A percentile compares a stretch with the other conserved stretches of the same genome.
Evolutionary conservation across 129 eudicot species (phyloP).

Genomic region (Silybum marianum): DNA sequence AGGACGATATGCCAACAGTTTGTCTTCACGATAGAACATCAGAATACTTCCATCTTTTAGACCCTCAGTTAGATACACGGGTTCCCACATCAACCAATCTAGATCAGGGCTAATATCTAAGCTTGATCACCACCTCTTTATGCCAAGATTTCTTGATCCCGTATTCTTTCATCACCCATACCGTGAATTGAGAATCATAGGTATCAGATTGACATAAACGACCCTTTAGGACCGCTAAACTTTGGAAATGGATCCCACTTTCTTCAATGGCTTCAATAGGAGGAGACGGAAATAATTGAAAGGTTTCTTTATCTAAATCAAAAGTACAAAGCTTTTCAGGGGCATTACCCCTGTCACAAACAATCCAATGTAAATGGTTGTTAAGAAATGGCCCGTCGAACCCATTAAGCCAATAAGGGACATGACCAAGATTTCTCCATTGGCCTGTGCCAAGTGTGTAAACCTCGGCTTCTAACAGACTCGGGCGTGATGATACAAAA

Average conservation of each 20-base stretch:
- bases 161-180: conserved; percentile 59
- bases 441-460: conserved; percentile 46
- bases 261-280: conserved; percentile 7
- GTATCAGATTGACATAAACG: conserved; percentile 43
- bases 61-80: not conserved
- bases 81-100: not conserved
- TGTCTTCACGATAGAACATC: conserved; percentile 4
- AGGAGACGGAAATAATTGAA: conserved; percentile 30
- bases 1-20: conserved; percentile 20
- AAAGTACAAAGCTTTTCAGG: conserved; percentile 30
- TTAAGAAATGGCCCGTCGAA: conserved; percentile 4
- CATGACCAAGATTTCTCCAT: conserved; percentile 40
- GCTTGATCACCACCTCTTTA: conserved; percentile 40
- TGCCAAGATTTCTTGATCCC: conserved; percentile 47
- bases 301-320: conserved; percentile 34
- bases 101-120: not conserved
- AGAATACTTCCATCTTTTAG: conserved; percentile 34
- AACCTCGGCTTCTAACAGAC: conserved; percentile 18
- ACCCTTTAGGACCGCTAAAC: conserved; percentile 36
- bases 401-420: not conserved
- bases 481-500: not conserved
- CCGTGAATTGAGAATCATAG: conserved; percentile 26
- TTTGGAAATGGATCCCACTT: not conserved
- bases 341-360: not conserved
- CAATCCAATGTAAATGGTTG: conserved; percentile 37